Percentiles rank a stretch among this genome's conserved stretches.
These are phyloP conservation scores for Eimeria sp. DNA, from an alignment of 169 alveolate genomes.

Conservation along the genomic window DNA sequence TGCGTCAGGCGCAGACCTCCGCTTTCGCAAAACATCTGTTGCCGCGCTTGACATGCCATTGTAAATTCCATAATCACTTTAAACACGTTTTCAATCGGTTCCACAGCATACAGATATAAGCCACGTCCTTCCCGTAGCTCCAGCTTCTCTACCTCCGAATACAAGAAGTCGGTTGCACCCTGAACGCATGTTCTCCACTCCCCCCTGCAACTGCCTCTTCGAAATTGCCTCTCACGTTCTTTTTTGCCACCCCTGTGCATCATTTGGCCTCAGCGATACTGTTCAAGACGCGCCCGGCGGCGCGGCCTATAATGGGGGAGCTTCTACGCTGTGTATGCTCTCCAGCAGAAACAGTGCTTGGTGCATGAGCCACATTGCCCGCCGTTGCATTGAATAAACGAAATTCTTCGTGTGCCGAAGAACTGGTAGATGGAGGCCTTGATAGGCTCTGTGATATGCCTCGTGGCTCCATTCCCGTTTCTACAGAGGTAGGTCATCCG, in stretches of 20 bases:
- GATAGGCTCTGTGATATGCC: background rate
- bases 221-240: background rate
- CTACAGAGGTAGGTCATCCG: background rate
- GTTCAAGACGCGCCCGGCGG: too few species aligned
- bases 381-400: background rate
- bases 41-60: background rate
- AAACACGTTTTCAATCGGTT: background rate
- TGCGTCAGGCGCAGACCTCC: conserved; percentile 7
- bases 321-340: background rate
- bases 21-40: background rate
- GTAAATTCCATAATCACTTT: background rate
- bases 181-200: background rate
- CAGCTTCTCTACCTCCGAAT: background rate
- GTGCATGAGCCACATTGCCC: background rate
- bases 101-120: background rate
- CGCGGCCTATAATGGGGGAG: background rate
- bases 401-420: background rate
- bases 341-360: background rate
- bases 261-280: background rate
- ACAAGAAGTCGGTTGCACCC: background rate
- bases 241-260: background rate
- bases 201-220: background rate
- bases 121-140: background rate
- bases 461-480: background rate
- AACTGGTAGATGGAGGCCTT: background rate